These are phyloP conservation scores for Sclerotinia subarctica DNA, from an alignment of 2,329 filamentous ascomycete species.

Conservation along the genomic window DNA sequence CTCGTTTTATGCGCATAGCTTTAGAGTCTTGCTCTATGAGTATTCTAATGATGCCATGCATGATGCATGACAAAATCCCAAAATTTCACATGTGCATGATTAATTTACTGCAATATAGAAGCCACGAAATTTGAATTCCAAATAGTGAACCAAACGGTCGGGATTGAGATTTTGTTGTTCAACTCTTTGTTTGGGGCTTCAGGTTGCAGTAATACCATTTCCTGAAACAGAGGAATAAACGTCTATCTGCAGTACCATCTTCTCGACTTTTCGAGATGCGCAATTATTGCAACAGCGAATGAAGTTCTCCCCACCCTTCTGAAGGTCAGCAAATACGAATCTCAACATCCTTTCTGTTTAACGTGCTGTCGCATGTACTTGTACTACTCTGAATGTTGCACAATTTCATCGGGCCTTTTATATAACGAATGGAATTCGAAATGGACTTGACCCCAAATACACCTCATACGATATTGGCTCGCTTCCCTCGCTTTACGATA, in stretches of 20 bases:
- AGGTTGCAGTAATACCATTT: not conserved
- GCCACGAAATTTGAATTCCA: conserved; percentile 2
- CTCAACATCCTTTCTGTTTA: not conserved
- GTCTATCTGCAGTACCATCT: not conserved
- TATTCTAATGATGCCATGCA: conserved; percentile 11
- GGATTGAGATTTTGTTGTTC: not conserved
- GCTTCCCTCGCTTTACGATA: not conserved
- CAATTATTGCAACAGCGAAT: not conserved
- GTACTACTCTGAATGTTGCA: conserved; percentile 5
- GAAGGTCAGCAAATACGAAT: not conserved
- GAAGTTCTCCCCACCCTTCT: not conserved
- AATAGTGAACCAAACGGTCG: conserved; percentile 10
- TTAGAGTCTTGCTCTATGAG: not conserved
- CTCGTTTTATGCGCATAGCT: not conserved
- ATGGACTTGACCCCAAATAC: not conserved
- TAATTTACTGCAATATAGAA: not conserved
- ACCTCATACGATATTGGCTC: not conserved
- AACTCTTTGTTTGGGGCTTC: not conserved
- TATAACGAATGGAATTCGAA: not conserved
- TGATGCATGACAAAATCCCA: conserved; percentile 7
- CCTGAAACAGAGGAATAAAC: not conserved
- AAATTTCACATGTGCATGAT: conserved; percentile 5
- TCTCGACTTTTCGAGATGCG: not conserved
- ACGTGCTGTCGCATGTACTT: not conserved
- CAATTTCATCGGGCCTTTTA: conserved; percentile 9